Evolutionary conservation across 2,329 filamentous ascomycete genomes (phyloP).

Genomic region (Colletotrichum lentis): DNA sequence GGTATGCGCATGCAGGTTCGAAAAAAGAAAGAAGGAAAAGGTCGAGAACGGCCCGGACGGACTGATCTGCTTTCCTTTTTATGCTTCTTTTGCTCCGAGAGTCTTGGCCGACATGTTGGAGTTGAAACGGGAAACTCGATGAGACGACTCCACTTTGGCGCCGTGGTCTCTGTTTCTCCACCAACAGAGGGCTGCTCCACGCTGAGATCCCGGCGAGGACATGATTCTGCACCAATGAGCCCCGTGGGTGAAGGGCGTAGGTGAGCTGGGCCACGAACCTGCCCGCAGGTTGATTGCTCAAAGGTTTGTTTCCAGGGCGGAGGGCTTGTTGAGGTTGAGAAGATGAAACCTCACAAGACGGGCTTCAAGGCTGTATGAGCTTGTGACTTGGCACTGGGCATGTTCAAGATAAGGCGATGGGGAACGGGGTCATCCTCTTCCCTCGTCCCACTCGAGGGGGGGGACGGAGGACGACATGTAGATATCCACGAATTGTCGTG

Average conservation of each 20-base stretch:
- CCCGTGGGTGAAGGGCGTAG: background rate
- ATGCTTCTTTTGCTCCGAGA: conserved; percentile 15
- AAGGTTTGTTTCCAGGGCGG: conserved; percentile 5
- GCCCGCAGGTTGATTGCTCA: conserved; percentile 24
- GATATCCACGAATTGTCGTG: conserved; percentile 32
- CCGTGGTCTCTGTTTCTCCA: conserved; percentile 31
- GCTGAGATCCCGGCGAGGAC: conserved; percentile 1
- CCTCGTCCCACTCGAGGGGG: conserved; percentile 12
- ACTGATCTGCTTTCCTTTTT: conserved; percentile 33
- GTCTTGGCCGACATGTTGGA: conserved; percentile 30
- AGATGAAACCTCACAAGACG: conserved; percentile 8
- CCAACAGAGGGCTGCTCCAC: conserved; percentile 22
- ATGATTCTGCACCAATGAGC: conserved; percentile 23
- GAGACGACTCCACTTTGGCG: conserved; percentile 20
- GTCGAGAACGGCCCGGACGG: conserved; percentile 16
- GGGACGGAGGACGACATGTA: conserved; percentile 4
- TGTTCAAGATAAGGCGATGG: conserved; percentile 15
- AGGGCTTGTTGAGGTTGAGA: background rate
- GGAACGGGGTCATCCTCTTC: background rate
- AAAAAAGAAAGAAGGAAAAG: background rate
- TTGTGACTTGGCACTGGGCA: conserved; percentile 7
- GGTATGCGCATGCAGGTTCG: conserved; percentile 12
- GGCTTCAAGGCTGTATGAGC: background rate
- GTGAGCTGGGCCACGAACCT: background rate
- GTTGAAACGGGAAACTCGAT: conserved; percentile 19